Evolutionary conservation across 208 protist species (phyloP), one percentile per base, ranked within the genome.

Genomic region (Leishmania major): DNA sequence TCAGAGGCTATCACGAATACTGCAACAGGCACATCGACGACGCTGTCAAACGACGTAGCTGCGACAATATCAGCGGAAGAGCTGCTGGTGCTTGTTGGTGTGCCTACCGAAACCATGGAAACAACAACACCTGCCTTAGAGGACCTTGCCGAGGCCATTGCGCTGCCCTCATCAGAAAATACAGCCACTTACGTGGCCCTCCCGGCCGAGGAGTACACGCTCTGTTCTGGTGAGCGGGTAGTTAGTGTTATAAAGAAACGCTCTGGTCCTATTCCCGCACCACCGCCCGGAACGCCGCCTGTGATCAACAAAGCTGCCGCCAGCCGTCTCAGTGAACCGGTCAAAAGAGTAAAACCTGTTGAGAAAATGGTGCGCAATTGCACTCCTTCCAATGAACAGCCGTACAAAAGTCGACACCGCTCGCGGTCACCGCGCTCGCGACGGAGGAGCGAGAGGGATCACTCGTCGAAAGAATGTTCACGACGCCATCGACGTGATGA

Each of bases 131-230:
- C 78, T 66, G 55, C 73, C 15, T 76, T 80, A 37, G 59, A 59
- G 31, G 69, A 49, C 31, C 80, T 72, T 15, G 57, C 71, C 31
- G 77, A 49, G 11, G 59, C 66, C 3, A 83, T 55, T 77, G 43
- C 76, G 49, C 28, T 85, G 66, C 69, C 80, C 19, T 49, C 77
- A 66, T 37, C 79, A 17, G 78, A 69, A 35, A 81, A 77, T 55
- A 81, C 81, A n/a, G 87, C 87, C 11, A 80, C 76, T 10, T 93
- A 91, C 78, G 81, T 89, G 17, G 87, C 89, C 40, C 69, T 91
- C 55, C 93, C 93, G 19, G 90, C 93, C 19, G 93, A 96, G 76
- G 93, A 95, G 78, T 96, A 96, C 76, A 89, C 78, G 13, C 87
- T 96, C 35, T 91, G 89, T 59, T 89, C 83, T 53, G 93, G 93